Evolutionary conservation across 192 early-diverging fungal genomes (phyloP).

Genomic region (Spizellomyces sp.): DNA sequence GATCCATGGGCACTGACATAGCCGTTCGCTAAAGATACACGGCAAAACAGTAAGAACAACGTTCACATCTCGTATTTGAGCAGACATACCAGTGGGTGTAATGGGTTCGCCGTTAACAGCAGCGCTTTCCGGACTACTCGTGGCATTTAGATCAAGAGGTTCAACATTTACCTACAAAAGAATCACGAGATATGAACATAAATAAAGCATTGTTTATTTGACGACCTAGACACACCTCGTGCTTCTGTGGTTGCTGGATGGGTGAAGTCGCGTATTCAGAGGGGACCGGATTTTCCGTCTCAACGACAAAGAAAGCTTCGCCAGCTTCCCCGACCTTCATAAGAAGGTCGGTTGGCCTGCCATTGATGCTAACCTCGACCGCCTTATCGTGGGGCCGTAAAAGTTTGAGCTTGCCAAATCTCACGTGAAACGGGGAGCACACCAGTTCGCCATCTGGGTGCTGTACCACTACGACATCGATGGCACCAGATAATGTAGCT

Average conservation of each 20-base stretch:
- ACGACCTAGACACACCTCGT: conserved; percentile 1
- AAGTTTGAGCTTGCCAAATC: conserved; percentile 95
- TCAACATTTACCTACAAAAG: conserved; percentile 27
- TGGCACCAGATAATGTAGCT: conserved; percentile 94
- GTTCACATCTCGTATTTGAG: too few species aligned
- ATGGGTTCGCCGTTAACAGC: too few species aligned
- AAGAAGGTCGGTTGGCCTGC: conserved; percentile 59
- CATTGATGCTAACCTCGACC: conserved; percentile 88
- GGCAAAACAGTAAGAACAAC: too few species aligned
- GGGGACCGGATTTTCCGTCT: conserved; percentile 88
- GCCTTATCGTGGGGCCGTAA: conserved; percentile 91
- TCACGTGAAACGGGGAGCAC: conserved; percentile 97
- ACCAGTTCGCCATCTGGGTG: conserved; percentile 77
- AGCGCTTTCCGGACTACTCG: background rate
- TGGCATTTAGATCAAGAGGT: conserved; percentile 35
- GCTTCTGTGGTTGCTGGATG: conserved; percentile 44
- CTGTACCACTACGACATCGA: conserved; percentile 96
- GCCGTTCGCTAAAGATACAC: conserved; percentile 27
- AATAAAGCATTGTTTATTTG: background rate
- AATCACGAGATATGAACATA: background rate
- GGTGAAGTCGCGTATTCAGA: conserved; percentile 94
- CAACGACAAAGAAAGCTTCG: conserved; percentile 97
- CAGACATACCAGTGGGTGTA: too few species aligned
- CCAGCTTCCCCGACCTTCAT: conserved; percentile 99
- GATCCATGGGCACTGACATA: conserved; percentile 70